These are phyloP conservation scores for Tolypocladium tropicale DNA, from an alignment of 2,329 filamentous ascomycete genomes.

Conservation along the genomic window DNA sequence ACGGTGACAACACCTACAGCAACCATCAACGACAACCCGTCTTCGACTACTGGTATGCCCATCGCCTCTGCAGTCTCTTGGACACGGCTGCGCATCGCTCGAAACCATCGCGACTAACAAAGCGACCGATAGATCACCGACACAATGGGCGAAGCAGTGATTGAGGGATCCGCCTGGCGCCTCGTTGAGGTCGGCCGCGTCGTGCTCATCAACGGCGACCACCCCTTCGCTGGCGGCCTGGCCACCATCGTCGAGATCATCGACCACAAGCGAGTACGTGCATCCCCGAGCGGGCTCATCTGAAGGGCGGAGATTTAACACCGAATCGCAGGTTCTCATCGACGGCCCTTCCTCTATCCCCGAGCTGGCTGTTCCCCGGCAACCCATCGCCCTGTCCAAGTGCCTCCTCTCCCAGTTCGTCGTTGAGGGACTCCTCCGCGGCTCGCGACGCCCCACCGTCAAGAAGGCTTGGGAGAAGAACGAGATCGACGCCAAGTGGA, in stretches of 20 bases:
- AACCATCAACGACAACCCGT: slow-evolving; percentile 27
- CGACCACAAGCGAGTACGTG: slow-evolving; percentile 99
- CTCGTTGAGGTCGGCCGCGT: slow-evolving; percentile 98
- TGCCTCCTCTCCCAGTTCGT: slow-evolving; percentile 84
- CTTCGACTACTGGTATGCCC: slow-evolving; percentile 29
- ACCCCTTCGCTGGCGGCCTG: slow-evolving; percentile 74
- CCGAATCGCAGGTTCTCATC: slow-evolving; percentile 66
- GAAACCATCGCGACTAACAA: slow-evolving; percentile 22
- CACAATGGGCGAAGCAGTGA: slow-evolving; percentile 75
- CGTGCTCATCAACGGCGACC: slow-evolving; percentile 74
- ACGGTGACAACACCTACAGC: slow-evolving; percentile 24
- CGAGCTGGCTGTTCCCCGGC: slow-evolving; percentile 73
- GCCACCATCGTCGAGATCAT: slow-evolving; percentile 98
- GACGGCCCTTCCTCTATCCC: slow-evolving; percentile 83
- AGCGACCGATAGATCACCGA: slow-evolving; percentile 39
- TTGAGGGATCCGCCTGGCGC: slow-evolving; percentile 81
- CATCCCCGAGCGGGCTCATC: neutral
- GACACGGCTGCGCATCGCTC: slow-evolving; percentile 8
- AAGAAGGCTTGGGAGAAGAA: slow-evolving; percentile 85
- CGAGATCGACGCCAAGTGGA: slow-evolving; percentile 89
- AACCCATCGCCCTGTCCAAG: slow-evolving; percentile 71
- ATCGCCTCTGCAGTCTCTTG: slow-evolving; percentile 12
- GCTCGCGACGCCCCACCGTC: slow-evolving; percentile 70
- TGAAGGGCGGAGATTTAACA: neutral
- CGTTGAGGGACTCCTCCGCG: slow-evolving; percentile 77